Percentiles rank a stretch among this genome's conserved stretches.
These are phyloP conservation scores for Penicillium sp. DNA, from an alignment of 2,329 filamentous ascomycete genomes.

Conservation along the genomic window DNA sequence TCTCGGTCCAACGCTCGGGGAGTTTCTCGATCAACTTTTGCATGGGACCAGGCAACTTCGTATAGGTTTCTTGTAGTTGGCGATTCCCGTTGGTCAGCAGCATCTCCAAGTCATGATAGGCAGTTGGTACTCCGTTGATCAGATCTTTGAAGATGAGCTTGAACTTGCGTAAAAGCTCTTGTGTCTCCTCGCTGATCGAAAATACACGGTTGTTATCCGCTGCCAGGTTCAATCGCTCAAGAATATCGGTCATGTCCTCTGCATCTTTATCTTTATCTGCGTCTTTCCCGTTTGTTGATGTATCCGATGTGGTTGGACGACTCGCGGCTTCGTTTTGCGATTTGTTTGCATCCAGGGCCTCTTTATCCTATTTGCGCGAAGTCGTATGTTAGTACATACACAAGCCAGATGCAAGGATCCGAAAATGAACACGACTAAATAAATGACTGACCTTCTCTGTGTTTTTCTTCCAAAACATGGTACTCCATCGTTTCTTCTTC, in stretches of 20 bases:
- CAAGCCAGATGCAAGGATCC: neutral
- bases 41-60: slow-evolving; percentile 70
- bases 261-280: slow-evolving; percentile 63
- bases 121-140: slow-evolving; percentile 87
- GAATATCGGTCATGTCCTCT: slow-evolving; percentile 72
- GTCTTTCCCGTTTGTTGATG: slow-evolving; percentile 37
- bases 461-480: slow-evolving; percentile 41
- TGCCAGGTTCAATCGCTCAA: slow-evolving; percentile 80
- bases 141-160: slow-evolving; percentile 89
- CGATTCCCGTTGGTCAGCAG: slow-evolving; percentile 63
- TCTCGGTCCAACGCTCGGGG: slow-evolving; percentile 75
- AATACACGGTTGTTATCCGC: slow-evolving; percentile 84
- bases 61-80: slow-evolving; percentile 64
- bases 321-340: slow-evolving; percentile 6
- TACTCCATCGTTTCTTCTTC: slow-evolving; percentile 41
- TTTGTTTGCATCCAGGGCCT: neutral
- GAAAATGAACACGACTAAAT: neutral
- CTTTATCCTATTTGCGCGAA: slow-evolving; percentile 10
- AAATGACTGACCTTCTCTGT: slow-evolving; percentile 30
- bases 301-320: slow-evolving; percentile 2
- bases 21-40: slow-evolving; percentile 84
- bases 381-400: neutral
- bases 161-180: slow-evolving; percentile 78
- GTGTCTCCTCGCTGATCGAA: slow-evolving; percentile 77
- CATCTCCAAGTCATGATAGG: slow-evolving; percentile 82